Base-by-base conservation (phyloP, 345 rosid genomes). In the Boechera retrofracta region DNA sequence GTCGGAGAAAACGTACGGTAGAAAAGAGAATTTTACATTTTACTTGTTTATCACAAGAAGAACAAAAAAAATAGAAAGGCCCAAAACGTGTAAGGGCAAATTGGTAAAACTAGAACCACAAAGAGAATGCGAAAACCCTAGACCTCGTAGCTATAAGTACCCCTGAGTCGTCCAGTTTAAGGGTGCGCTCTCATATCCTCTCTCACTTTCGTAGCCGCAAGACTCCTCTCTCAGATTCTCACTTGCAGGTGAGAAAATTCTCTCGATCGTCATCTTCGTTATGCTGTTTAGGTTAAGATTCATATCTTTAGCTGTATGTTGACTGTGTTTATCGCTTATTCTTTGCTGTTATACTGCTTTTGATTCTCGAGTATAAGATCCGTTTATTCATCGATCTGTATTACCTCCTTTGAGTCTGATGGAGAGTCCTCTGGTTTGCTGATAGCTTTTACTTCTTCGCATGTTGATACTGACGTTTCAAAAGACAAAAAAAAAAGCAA, bases 241-340 rank as follows among this genome's bases (percentile, higher is more conserved):
- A 60, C 75, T 76, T 54, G 70, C 80, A 76, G 80, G 80, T 76
- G 24, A 21, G 24, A 21, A 21, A 21, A 21, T 21, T 67, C 44
- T 51, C 21, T 39, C 1, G 3, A n/a, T 74, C 60, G 24, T 58
- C 53, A 0, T 47, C 16, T 7, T 60, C 36, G 0, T 10, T 51
- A 16, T 5, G 48, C 7, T 10, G 18, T 24, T 21, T 60, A 26
- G 10, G 0, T 15, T 26, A 62, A 61, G 65, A 53, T 62, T 24
- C n/a, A 1, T 3, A 5, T 24, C 26, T 0, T 8, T 4, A 62
- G 5, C 54, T 3, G 0, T 15, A 1, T 1, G 6, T 4, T 12
- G 51, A 7, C 60, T 62, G 58, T 62, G 24, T 7, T 62, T 6
- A 15, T 32, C 24, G 49, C 11, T 48, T 59, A 0, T 1, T 38